phyloP scores from a whole-genome alignment of 345 rosid genomes.

The Physaria fendleri region DNA sequence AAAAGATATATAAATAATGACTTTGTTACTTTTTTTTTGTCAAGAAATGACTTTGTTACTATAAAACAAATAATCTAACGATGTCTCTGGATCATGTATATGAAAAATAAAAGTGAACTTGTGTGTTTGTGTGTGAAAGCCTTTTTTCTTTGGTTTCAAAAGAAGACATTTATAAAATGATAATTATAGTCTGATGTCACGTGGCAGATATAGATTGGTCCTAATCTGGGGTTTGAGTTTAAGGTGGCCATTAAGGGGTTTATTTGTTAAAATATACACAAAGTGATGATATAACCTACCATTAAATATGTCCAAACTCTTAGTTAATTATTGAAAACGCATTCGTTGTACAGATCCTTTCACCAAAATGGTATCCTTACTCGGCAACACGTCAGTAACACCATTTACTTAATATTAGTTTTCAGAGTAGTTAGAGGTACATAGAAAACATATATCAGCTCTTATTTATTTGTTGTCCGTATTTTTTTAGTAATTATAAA shows the following conservation, averaged over 20 bases:
- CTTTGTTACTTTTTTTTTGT: no score
- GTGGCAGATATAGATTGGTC: conserved; percentile 39
- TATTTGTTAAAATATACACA: conserved; percentile 13
- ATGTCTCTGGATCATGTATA: conserved; percentile 68
- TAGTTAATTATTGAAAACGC: conserved; percentile 14
- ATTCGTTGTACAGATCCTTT: conserved; percentile 29
- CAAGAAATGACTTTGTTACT: conserved; percentile 16
- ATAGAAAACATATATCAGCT: no score
- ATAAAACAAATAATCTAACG: conserved; percentile 31
- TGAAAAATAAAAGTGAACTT: conserved; percentile 19
- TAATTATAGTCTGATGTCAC: conserved; percentile 18
- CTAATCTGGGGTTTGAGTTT: conserved; percentile 23
- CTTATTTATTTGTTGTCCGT: no score
- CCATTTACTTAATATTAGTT: no score
- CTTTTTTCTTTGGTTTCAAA: background rate
- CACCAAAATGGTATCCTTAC: conserved; percentile 15
- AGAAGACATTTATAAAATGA: background rate
- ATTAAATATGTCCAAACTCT: conserved; percentile 18
- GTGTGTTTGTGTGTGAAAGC: conserved; percentile 12
- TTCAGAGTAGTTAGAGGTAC: no score
- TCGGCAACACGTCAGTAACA: conserved; percentile 17
- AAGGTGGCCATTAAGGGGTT: conserved; percentile 39
- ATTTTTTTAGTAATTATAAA: no score
- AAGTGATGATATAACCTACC: conserved; percentile 28
- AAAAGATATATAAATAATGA: conserved; percentile 8